Base-by-base conservation (phyloP, 495 filamentous ascomycete species). In the Melanomma pulvis-pyrius region DNA sequence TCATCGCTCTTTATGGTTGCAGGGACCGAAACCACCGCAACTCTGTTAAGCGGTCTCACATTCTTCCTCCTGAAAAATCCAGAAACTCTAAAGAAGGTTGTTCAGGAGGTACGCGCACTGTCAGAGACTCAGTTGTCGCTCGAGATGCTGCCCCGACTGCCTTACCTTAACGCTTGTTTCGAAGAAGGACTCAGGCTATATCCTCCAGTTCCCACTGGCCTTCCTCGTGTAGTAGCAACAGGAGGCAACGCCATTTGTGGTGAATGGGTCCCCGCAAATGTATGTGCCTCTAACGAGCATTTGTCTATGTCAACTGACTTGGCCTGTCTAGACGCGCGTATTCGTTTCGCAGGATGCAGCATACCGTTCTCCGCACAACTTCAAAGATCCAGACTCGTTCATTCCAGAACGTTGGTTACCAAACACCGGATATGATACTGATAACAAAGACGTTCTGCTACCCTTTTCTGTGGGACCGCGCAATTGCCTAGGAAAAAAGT, bases 401-500 rank as follows among this genome's bases (percentile, higher is more conserved):
- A 41, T 65, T 15, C 69, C 69, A 1, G 69, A 69, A 48, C 51
- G 69, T 2, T 71, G 65, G 65, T 36, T 71, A 5, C 55, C 62
- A 2, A 51, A 64, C 17, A 19, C 7, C 0, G 63, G 63, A 13
- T 71, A 58, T 26, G 51, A 26, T 30, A 26, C 39, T 0, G 68
- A 71, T 29, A 12, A 61, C 8, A 71, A 61, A 55, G 56, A 61
- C 5, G 65, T 54, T 7, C 26, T 64, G 17, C 51, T 64, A 19
- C 69, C 69, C 9, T 71, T 71, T 48, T 71, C 69, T 1, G 41
- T 30, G 34, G 60, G 66, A 7, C 59, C 51, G 7, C 36, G 66
- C 4, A 63, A 63, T 28, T 69, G 66, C 44, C n/a, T 69, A 12
- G 73, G 74, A 47, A 64, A 62, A 65, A 67, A 73, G 70, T 72